Evolutionary conservation across 306 rosid genomes (phyloP), one percentile per base, ranked within the genome.

Genomic region (Vicia villosa): DNA sequence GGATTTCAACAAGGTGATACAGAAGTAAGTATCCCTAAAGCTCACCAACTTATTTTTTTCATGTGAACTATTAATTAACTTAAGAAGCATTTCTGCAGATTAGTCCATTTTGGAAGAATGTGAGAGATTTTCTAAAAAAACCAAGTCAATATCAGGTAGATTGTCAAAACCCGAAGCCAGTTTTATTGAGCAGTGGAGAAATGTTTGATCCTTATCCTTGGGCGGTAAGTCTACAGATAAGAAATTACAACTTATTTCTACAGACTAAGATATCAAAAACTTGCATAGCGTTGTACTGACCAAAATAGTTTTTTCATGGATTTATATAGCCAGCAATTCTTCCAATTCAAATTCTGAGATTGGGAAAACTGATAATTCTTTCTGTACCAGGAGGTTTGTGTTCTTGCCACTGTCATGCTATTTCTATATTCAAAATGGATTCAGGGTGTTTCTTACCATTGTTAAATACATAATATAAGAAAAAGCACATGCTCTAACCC

Each of bases 1-100:
- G 96, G 91, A 17, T 92, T 92, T 78, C 98, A 87, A 70, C 98
- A 92, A 79, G 98, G 95, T 30, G 96, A 87, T 43, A 78, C 84
- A 24, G 13, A 87, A 86, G 97, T 92, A 64, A 54, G 73, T 54
- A 12, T 5, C 26, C 4, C 28, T 0, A 24, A 24, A 26, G 17
- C 14, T 55, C 19, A 6, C 5, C 38, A 26, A 55, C 37, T 55
- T 55, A n/a, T 0, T 14, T 56, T 56, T 14, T 26, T 56, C 62
- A 13, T 26, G 10, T 30, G 32, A 5, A 14, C 57, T 63, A 28
- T 30, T 58, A 45, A 19, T 30, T 58, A 45, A 30, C 30, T 40
- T 40, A n/a, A 28, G 66, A 42, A 64, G 20, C n/a, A 12, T 57
- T 32, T 70, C 19, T 66, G 68, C 85, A 92, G 96, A 84, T 89